A percentile compares a stretch with the other conserved stretches of the same genome.
phyloP scores from a whole-genome alignment of 2,329 filamentous ascomycete genomes.

The Fusarium sp. region DNA sequence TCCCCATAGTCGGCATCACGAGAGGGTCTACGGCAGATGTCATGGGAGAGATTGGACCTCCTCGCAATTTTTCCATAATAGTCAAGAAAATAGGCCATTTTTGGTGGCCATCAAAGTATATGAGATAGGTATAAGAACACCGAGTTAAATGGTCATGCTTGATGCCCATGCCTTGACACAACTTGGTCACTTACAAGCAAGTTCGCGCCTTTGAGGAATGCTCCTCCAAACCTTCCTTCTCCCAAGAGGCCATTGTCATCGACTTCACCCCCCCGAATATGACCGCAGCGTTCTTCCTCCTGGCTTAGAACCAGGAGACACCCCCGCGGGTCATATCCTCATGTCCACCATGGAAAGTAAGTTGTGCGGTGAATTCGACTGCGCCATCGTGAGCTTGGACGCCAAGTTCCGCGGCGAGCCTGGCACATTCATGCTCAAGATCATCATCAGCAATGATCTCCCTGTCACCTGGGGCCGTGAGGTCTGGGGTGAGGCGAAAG shows the following conservation, averaged over 20 bases:
- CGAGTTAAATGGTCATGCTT: background rate
- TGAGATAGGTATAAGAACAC: background rate
- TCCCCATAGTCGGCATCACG: background rate
- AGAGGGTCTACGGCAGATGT: background rate
- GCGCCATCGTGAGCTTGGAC: background rate
- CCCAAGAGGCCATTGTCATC: slow-evolving; percentile 5
- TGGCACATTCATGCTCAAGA: background rate
- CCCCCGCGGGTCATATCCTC: background rate
- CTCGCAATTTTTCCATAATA: background rate
- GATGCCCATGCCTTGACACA: background rate
- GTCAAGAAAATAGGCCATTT: background rate
- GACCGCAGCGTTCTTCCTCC: slow-evolving; percentile 10
- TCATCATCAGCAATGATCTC: slow-evolving; percentile 4
- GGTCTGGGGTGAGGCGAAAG: slow-evolving; percentile 9
- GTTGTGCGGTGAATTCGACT: slow-evolving; percentile 14
- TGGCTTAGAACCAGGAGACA: background rate
- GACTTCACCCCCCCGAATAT: slow-evolving; percentile 12
- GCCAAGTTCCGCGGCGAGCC: background rate
- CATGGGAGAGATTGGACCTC: background rate
- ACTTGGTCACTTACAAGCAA: background rate
- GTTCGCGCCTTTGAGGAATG: background rate
- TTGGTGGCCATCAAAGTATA: background rate
- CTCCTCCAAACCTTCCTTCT: slow-evolving; percentile 4
- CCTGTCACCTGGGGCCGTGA: slow-evolving; percentile 11
- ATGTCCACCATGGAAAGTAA: slow-evolving; percentile 1